Evolutionary conservation across 768 basidiomycete species (phyloP).

Genomic region (Russula griseocarnosa): DNA sequence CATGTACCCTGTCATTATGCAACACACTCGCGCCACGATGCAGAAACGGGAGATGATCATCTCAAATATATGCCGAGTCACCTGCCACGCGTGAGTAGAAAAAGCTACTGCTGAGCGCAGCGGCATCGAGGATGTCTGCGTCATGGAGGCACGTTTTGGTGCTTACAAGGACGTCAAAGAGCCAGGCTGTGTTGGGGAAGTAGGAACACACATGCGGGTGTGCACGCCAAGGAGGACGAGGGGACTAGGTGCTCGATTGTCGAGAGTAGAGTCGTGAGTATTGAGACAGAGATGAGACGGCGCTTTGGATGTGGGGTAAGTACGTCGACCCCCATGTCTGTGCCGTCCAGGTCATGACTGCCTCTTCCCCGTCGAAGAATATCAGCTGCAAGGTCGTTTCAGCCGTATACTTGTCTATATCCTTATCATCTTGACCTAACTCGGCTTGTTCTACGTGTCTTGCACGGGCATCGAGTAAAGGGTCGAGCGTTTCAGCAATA

Average conservation of each 20-base stretch:
- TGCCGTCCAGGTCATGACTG: slow-evolving; percentile 86
- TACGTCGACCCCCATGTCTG: slow-evolving; percentile 82
- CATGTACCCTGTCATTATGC: too few relatives aligned
- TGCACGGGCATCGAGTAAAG: slow-evolving; percentile 58
- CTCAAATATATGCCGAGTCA: slow-evolving; percentile 63
- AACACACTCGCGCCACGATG: slow-evolving; percentile 86
- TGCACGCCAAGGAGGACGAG: slow-evolving; percentile 85
- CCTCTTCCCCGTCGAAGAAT: slow-evolving; percentile 98
- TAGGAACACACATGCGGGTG: slow-evolving; percentile 75
- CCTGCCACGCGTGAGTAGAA: slow-evolving; percentile 43
- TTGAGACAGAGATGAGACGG: slow-evolving; percentile 43
- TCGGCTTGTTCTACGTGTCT: too few relatives aligned
- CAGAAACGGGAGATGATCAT: slow-evolving; percentile 93
- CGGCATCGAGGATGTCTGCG: slow-evolving; percentile 50
- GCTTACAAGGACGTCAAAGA: slow-evolving; percentile 72
- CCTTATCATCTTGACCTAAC: too few relatives aligned
- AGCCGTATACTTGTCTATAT: too few relatives aligned
- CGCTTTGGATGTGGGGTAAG: slow-evolving; percentile 57
- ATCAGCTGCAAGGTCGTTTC: slow-evolving; percentile 88
- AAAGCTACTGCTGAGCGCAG: slow-evolving; percentile 51
- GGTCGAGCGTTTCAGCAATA: slow-evolving; percentile 78
- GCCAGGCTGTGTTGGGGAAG: slow-evolving; percentile 89
- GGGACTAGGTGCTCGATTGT: slow-evolving; percentile 84
- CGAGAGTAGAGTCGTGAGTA: slow-evolving; percentile 56
- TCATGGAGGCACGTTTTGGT: slow-evolving; percentile 72